phyloP scores from a whole-genome alignment of 257 asterid genomes.

The Nicotiana sylvestris region DNA sequence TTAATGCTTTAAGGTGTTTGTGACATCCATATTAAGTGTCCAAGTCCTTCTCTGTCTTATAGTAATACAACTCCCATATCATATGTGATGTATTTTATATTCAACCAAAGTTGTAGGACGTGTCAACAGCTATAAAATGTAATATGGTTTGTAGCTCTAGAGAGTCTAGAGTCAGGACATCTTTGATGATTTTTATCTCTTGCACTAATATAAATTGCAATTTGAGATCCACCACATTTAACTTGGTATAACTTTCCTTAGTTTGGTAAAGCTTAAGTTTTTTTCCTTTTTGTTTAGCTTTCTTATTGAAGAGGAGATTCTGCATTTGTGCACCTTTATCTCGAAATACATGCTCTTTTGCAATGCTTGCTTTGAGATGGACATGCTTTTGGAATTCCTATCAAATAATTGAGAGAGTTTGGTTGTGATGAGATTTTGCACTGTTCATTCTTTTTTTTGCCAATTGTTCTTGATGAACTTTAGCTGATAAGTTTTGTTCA shows the following conservation, averaged over 20 bases:
- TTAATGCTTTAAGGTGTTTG: neutral
- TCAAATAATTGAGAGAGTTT: neutral
- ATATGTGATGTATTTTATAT: neutral
- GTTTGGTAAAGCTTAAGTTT: neutral
- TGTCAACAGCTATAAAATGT: neutral
- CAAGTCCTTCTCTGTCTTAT: neutral
- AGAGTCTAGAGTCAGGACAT: too few species aligned
- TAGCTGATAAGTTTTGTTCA: neutral
- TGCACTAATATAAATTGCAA: neutral
- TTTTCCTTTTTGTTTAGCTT: neutral
- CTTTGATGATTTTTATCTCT: slow-evolving; percentile 2
- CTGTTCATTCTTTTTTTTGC: neutral
- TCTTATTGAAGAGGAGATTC: neutral
- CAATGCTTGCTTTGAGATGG: neutral
- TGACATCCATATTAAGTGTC: neutral
- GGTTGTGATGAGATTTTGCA: neutral
- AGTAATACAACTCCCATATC: neutral
- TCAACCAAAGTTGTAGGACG: neutral
- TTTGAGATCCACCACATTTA: neutral
- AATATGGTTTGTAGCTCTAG: neutral
- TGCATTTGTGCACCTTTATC: neutral
- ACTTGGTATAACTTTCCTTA: neutral
- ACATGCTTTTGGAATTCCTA: neutral
- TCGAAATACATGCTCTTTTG: neutral
- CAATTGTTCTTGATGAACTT: neutral